Evolutionary conservation across 2,329 filamentous ascomycete genomes (phyloP).

Genomic region (Botrytis fabae): DNA sequence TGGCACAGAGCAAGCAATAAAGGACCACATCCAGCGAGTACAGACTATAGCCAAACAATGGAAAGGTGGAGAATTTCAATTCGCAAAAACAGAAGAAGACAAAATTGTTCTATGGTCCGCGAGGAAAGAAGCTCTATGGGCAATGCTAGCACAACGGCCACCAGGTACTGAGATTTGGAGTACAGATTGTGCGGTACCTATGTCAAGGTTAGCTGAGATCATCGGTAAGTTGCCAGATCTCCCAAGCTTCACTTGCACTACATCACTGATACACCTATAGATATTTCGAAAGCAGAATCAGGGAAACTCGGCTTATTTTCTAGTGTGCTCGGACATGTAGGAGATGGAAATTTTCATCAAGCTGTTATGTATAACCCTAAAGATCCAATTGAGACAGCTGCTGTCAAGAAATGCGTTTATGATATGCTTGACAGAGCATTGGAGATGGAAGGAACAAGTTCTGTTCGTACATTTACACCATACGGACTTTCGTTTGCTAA

Average conservation of each 20-base stretch:
- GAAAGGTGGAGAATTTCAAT: constrained; percentile 68
- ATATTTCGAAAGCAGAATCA: constrained; percentile 82
- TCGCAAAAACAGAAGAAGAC: constrained; percentile 68
- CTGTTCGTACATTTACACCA: constrained; percentile 42
- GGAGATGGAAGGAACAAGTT: constrained; percentile 91
- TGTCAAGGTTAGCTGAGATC: constrained; percentile 70
- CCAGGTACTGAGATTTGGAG: constrained; percentile 68
- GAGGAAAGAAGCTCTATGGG: constrained; percentile 78
- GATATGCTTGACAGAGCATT: constrained; percentile 84
- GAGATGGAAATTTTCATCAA: constrained; percentile 91
- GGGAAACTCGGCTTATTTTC: constrained; percentile 75
- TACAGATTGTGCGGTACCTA: constrained; percentile 80
- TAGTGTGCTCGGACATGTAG: constrained; percentile 82
- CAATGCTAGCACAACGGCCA: constrained; percentile 68
- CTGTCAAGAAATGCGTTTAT: constrained; percentile 76
- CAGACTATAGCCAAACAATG: constrained; percentile 64
- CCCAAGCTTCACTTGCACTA: no score
- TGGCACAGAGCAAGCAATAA: constrained; percentile 70
- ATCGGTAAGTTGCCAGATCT: constrained; percentile 45
- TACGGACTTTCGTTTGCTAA: not conserved
- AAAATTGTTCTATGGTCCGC: constrained; percentile 76
- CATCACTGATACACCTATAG: not conserved
- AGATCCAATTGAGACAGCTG: constrained; percentile 66
- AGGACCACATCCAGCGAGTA: constrained; percentile 71
- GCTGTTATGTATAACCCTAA: constrained; percentile 83